Percentiles rank a stretch among this genome's conserved stretches.
These are phyloP conservation scores for Pythium phragmitis DNA, from an alignment of 352 stramenopile species.

Conservation along the genomic window DNA sequence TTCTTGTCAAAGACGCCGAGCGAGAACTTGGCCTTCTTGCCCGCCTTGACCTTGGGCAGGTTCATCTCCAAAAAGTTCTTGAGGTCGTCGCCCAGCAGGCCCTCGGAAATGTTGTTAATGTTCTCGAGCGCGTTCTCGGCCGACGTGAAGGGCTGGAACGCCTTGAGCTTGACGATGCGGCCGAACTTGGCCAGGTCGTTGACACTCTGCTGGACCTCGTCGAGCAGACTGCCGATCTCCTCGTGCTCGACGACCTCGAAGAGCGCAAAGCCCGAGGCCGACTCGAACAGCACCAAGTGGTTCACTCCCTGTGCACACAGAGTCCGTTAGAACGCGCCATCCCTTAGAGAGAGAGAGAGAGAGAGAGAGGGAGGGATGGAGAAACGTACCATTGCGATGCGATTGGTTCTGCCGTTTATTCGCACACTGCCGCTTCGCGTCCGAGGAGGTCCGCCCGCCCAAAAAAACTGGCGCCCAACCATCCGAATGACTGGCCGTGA, in stretches of 20 bases:
- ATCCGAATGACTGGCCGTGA: slow-evolving; percentile 12
- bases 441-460: slow-evolving; percentile 8
- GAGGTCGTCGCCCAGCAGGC: slow-evolving; percentile 91
- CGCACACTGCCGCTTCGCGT: slow-evolving; percentile 18
- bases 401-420: slow-evolving; percentile 8
- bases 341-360: not conserved
- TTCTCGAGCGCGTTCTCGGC: slow-evolving; percentile 99
- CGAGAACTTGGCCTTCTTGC: slow-evolving; percentile 88
- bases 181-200: slow-evolving; percentile 95
- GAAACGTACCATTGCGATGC: slow-evolving; percentile 14
- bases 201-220: slow-evolving; percentile 91
- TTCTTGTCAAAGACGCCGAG: slow-evolving; percentile 93
- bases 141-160: slow-evolving; percentile 98
- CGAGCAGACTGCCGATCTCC: slow-evolving; percentile 91
- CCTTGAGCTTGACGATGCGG: slow-evolving; percentile 98
- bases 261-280: slow-evolving; percentile 97
- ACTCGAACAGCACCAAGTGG: slow-evolving; percentile 96
- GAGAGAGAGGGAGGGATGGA: too few species aligned
- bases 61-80: slow-evolving; percentile 99
- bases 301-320: slow-evolving; percentile 42
- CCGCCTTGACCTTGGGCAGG: slow-evolving; percentile 95
- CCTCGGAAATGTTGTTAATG: slow-evolving; percentile 98
- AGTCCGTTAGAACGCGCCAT: not conserved
- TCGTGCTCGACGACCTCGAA: slow-evolving; percentile 98
- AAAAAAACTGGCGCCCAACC: not conserved